Percentiles rank a stretch among this genome's conserved stretches.
phyloP scores from a whole-genome alignment of 2,329 filamentous ascomycete genomes.

The Aureobasidium subglaciale region DNA sequence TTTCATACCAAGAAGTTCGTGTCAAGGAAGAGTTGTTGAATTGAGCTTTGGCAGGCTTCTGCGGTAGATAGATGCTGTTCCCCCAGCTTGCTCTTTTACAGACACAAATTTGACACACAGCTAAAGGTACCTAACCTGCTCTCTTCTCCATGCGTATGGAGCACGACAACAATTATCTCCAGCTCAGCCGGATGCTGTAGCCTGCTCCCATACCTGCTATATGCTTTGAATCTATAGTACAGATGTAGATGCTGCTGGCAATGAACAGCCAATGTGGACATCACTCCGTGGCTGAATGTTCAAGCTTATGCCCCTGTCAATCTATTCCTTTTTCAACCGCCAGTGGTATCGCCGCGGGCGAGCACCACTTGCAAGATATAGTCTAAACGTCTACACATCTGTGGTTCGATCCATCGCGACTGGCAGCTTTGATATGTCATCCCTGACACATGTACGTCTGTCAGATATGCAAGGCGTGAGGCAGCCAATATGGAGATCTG shows the following conservation, averaged over 20 bases:
- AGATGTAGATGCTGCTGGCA: neutral
- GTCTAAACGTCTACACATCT: too few relatives aligned
- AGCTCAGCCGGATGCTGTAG: neutral
- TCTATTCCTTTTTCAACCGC: conserved; percentile 1
- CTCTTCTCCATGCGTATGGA: neutral
- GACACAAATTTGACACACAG: too few relatives aligned
- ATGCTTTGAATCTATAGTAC: neutral
- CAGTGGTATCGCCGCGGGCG: neutral
- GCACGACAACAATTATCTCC: neutral
- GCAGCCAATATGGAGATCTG: too few relatives aligned
- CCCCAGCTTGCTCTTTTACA: neutral
- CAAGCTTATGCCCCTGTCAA: conserved; percentile 3
- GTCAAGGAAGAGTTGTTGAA: neutral
- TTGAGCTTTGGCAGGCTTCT: neutral
- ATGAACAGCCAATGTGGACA: neutral
- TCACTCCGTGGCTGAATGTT: neutral
- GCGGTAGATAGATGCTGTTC: neutral
- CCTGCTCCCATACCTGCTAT: neutral
- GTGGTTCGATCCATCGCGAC: too few relatives aligned
- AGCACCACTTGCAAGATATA: neutral
- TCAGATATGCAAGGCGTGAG: too few relatives aligned
- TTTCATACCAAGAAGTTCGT: neutral
- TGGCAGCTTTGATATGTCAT: too few relatives aligned
- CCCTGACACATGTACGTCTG: too few relatives aligned
- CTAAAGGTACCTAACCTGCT: neutral